Percentiles rank a stretch among this genome's conserved stretches.
phyloP scores from a whole-genome alignment of 1,284 basidiomycete genomes.

The Sporisorium sorghi region DNA sequence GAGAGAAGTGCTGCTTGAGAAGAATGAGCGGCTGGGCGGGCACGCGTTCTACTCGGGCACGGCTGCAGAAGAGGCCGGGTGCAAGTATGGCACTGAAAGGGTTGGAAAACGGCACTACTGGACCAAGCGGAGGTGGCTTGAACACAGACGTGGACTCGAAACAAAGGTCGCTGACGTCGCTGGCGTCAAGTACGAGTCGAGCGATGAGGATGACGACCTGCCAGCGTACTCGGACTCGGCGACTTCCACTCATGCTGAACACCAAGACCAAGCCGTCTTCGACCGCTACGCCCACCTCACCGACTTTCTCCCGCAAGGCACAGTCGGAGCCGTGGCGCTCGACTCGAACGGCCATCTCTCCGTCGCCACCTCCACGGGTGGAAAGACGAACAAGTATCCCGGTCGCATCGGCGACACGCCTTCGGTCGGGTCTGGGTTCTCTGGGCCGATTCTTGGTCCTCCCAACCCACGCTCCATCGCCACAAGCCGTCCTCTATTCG shows the following conservation, averaged over 20 bases:
- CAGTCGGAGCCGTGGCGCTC: conserved; percentile 83
- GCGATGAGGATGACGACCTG: background rate
- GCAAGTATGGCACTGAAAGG: conserved; percentile 25
- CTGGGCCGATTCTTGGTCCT: conserved; percentile 82
- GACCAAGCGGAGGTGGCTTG: conserved; percentile 41
- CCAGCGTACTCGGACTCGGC: conserved; percentile 17
- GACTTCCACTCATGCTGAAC: background rate
- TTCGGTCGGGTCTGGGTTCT: conserved; percentile 80
- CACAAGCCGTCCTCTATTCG: background rate
- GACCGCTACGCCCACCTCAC: conserved; percentile 67
- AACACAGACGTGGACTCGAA: conserved; percentile 38
- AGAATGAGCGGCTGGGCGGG: conserved; percentile 73
- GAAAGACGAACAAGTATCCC: conserved; percentile 82
- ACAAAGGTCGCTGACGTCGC: background rate
- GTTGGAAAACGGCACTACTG: conserved; percentile 39
- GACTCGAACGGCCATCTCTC: conserved; percentile 80
- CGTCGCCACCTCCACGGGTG: conserved; percentile 81
- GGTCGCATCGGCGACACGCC: conserved; percentile 85
- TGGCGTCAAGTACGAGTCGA: background rate
- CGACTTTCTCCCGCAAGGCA: conserved; percentile 79
- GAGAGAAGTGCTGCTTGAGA: conserved; percentile 80
- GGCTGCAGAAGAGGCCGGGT: conserved; percentile 76
- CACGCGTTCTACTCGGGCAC: conserved; percentile 79
- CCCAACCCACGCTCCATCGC: background rate
- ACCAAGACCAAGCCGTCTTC: conserved; percentile 31